A percentile compares a stretch with the other conserved stretches of the same genome.
These are phyloP conservation scores for Cercospora berteroae DNA, from an alignment of 2,329 filamentous ascomycete species.

Conservation along the genomic window DNA sequence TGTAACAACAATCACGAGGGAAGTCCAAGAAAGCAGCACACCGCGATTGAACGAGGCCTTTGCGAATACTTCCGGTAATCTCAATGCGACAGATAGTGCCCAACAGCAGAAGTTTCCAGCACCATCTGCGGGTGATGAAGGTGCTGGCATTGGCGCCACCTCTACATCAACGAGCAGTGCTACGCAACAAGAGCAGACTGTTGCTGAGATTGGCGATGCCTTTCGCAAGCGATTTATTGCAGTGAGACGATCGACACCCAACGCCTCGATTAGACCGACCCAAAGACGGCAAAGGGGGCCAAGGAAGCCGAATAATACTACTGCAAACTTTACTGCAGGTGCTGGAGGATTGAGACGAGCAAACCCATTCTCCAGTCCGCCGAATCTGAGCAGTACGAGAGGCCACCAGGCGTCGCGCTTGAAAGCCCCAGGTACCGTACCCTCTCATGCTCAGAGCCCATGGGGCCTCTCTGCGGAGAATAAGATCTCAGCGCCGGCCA, in stretches of 20 bases:
- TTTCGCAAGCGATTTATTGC: conserved; percentile 4
- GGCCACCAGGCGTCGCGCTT: neutral
- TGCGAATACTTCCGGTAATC: neutral
- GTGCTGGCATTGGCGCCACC: neutral
- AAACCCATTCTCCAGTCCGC: conserved; percentile 7
- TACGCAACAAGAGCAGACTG: neutral
- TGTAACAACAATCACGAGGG: neutral
- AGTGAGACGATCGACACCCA: neutral
- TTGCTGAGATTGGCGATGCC: neutral
- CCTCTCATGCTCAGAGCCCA: conserved; percentile 6
- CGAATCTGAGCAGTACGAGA: neutral
- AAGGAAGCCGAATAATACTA: neutral
- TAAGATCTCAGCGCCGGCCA: neutral
- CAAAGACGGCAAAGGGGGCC: neutral
- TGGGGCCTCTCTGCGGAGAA: conserved; percentile 22
- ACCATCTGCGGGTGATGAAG: neutral
- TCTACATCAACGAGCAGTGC: neutral
- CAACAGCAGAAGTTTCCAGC: neutral
- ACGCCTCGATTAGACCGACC: neutral
- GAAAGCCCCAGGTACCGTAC: neutral
- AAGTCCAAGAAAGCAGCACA: neutral
- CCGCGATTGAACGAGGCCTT: neutral
- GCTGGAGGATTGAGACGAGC: neutral
- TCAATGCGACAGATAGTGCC: neutral
- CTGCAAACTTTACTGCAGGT: too few species aligned